Percentiles rank a stretch among this genome's conserved stretches.
Conservation (phyloP, 768 basidiomycete species). For the Glaciozyma martinii region DNA sequence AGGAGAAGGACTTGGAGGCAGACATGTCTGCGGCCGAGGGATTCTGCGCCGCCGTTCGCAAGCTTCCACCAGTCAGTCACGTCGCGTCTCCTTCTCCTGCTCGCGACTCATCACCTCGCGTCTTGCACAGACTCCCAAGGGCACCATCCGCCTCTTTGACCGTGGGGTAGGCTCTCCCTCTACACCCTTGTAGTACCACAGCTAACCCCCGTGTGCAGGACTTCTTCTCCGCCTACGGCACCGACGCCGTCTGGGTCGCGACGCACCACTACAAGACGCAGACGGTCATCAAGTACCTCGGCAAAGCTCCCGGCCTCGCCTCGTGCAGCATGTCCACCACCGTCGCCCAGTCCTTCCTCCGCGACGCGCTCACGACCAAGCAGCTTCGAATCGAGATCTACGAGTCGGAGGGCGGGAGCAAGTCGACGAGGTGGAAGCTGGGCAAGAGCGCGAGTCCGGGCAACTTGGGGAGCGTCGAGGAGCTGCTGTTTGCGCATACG, state of each 20-base stretch:
- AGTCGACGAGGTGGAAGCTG: constrained; percentile 60
- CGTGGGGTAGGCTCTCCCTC: constrained; percentile 43
- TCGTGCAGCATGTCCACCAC: constrained; percentile 66
- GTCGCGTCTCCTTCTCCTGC: not conserved
- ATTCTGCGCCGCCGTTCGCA: constrained; percentile 51
- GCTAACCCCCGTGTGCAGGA: constrained; percentile 40
- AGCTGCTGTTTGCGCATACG: constrained; percentile 69
- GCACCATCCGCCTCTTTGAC: constrained; percentile 79
- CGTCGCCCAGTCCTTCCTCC: constrained; percentile 68
- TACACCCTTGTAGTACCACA: not conserved
- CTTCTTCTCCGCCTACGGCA: constrained; percentile 80
- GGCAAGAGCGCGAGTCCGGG: constrained; percentile 79
- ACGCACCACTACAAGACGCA: constrained; percentile 53
- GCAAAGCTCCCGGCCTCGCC: constrained; percentile 45
- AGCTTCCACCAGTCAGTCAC: constrained; percentile 39
- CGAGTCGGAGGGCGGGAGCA: constrained; percentile 73
- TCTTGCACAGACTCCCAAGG: constrained; percentile 42
- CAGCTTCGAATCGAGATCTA: constrained; percentile 83
- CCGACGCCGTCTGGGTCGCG: constrained; percentile 81
- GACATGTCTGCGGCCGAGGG: constrained; percentile 54
- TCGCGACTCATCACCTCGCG: not conserved
- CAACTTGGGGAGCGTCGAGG: constrained; percentile 61
- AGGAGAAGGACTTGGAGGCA: too few species aligned
- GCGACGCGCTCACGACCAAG: constrained; percentile 80
- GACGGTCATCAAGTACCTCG: constrained; percentile 85